These are phyloP conservation scores for Odonthalia washingtoniensis DNA, from an alignment of 31 red algal species.

Conservation along the genomic window DNA sequence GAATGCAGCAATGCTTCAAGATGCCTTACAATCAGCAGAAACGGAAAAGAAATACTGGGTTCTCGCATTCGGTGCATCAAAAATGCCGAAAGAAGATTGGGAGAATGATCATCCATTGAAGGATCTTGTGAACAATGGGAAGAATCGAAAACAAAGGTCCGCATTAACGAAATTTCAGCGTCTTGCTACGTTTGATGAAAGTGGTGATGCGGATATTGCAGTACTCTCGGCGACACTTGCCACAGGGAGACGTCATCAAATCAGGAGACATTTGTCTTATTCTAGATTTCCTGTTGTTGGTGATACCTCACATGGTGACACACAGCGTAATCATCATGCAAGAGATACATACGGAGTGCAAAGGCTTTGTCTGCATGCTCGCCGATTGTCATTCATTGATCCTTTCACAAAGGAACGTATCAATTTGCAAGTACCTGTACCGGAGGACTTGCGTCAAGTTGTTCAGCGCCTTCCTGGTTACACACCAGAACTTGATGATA, in stretches of 20 bases:
- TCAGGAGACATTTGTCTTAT: slow-evolving; percentile 68
- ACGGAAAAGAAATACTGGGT: slow-evolving; percentile 73
- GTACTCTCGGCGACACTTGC: slow-evolving; percentile 48
- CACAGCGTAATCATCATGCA: slow-evolving; percentile 42
- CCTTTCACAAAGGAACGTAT: slow-evolving; percentile 30
- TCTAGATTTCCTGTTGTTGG: slow-evolving; percentile 61
- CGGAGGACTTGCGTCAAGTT: slow-evolving; percentile 50
- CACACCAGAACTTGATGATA: not conserved
- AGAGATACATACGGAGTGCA: slow-evolving; percentile 52
- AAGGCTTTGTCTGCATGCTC: slow-evolving; percentile 70
- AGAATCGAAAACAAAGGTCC: slow-evolving; percentile 49
- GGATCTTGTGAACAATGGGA: slow-evolving; percentile 71
- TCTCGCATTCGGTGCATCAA: slow-evolving; percentile 54
- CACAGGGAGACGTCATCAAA: slow-evolving; percentile 74
- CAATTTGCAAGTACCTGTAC: slow-evolving; percentile 53
- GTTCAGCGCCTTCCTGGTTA: not conserved
- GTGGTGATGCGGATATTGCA: slow-evolving; percentile 58
- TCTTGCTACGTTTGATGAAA: slow-evolving; percentile 52
- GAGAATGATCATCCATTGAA: slow-evolving; percentile 67
- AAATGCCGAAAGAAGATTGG: slow-evolving; percentile 57
- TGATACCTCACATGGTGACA: slow-evolving; percentile 76
- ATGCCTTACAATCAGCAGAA: slow-evolving; percentile 30
- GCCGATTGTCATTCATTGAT: slow-evolving; percentile 60
- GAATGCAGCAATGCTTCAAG: slow-evolving; percentile 63
- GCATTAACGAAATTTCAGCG: slow-evolving; percentile 49